Percentiles rank a stretch among this genome's conserved stretches.
These are phyloP conservation scores for Penicillium fimorum DNA, from an alignment of 495 filamentous ascomycete species.

Conservation along the genomic window DNA sequence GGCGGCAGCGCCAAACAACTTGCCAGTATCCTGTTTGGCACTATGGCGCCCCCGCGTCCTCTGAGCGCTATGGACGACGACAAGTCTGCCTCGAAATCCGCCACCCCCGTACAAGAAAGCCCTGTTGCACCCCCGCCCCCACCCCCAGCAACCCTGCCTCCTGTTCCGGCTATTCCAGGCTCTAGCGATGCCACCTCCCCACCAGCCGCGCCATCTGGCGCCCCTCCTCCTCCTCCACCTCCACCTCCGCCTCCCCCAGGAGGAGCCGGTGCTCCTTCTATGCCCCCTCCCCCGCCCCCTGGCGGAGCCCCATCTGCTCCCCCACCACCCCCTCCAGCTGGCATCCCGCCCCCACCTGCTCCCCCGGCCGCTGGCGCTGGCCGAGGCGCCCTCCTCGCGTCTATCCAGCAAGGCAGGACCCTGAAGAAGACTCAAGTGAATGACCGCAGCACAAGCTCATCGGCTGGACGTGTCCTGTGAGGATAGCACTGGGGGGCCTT, in stretches of 20 bases:
- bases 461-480: conserved; percentile 69
- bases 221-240: conserved; percentile 45
- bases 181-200: conserved; percentile 34
- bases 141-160: conserved; percentile 29
- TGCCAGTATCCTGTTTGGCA: conserved; percentile 91
- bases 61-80: conserved; percentile 74
- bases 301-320: conserved; percentile 29
- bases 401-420: conserved; percentile 75
- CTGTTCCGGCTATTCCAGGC: conserved; percentile 37
- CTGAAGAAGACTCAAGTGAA: conserved; percentile 83
- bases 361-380: conserved; percentile 45
- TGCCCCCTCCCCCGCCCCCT: conserved; percentile 34
- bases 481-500: neutral
- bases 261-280: conserved; percentile 26
- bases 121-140: conserved; percentile 31
- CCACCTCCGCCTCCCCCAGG: conserved; percentile 31
- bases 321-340: conserved; percentile 41
- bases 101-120: conserved; percentile 40
- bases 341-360: conserved; percentile 30
- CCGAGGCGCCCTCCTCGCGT: conserved; percentile 66
- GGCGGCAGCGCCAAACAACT: conserved; percentile 85
- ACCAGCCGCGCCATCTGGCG: conserved; percentile 29
- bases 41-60: conserved; percentile 92
- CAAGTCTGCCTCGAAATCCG: conserved; percentile 49
- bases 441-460: conserved; percentile 69